Evolutionary conservation across 2,329 filamentous ascomycete species (phyloP).

Genomic region (Biscogniauxia sp.): DNA sequence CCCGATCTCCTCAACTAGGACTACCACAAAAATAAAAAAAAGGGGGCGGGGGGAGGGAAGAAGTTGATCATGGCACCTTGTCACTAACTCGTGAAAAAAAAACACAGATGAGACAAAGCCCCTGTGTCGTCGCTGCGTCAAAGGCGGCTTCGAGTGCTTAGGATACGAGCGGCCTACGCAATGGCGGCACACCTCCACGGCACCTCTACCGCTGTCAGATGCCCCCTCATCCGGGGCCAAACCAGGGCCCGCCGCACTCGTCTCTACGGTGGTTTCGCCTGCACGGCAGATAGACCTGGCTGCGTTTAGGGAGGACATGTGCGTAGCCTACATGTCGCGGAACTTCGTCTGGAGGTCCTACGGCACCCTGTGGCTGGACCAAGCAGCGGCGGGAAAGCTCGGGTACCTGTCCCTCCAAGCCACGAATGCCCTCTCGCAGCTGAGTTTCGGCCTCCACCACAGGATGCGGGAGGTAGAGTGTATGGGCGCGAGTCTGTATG

Average conservation of each 20-base stretch:
- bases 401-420: slow-evolving; percentile 15
- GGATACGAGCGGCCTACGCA: slow-evolving; percentile 19
- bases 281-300: not conserved
- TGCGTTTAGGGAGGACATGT: not conserved
- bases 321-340: slow-evolving; percentile 12
- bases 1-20: not conserved
- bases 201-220: slow-evolving; percentile 5
- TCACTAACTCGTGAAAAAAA: slow-evolving; percentile 6
- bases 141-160: slow-evolving; percentile 18
- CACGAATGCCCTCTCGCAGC: slow-evolving; percentile 17
- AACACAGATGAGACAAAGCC: slow-evolving; percentile 21
- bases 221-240: slow-evolving; percentile 8
- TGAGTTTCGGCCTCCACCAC: slow-evolving; percentile 16
- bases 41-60: too few relatives aligned
- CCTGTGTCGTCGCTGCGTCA: slow-evolving; percentile 16
- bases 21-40: not conserved
- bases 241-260: not conserved
- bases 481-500: too few relatives aligned
- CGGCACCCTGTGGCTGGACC: slow-evolving; percentile 16
- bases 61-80: not conserved
- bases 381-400: slow-evolving; percentile 16
- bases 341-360: slow-evolving; percentile 22
- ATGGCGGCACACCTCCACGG: slow-evolving; percentile 18
- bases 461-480: slow-evolving; percentile 2
- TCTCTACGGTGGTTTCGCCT: not conserved